Evolutionary conservation across 2,329 filamentous ascomycete species (phyloP).

Genomic region (Cercospora sesami): DNA sequence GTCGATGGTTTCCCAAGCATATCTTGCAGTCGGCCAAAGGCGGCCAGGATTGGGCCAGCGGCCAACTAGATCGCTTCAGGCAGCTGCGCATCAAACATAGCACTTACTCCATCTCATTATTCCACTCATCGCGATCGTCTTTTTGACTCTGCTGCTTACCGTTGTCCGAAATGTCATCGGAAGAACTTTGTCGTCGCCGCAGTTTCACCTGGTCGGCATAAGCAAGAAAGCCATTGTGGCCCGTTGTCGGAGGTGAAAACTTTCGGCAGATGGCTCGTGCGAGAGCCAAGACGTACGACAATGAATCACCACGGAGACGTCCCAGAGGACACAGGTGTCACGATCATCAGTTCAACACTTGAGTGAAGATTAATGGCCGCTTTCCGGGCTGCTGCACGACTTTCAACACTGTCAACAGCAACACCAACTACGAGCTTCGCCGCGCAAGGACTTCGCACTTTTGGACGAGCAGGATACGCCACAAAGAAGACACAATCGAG

Average conservation of each 20-base stretch:
- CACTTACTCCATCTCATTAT: background rate
- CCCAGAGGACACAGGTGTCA: background rate
- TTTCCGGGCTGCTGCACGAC: slow-evolving; percentile 10
- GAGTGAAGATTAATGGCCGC: slow-evolving; percentile 8
- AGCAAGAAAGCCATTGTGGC: background rate
- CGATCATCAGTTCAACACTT: slow-evolving; percentile 12
- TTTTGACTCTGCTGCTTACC: no score
- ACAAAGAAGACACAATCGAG: background rate
- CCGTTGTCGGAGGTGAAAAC: slow-evolving; percentile 16
- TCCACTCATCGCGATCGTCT: background rate
- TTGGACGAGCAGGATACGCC: slow-evolving; percentile 13
- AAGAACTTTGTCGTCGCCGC: background rate
- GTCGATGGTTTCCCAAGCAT: no score
- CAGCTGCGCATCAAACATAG: background rate
- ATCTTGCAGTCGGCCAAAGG: background rate
- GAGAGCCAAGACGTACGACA: slow-evolving; percentile 12
- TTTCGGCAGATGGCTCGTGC: slow-evolving; percentile 9
- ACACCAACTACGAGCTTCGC: slow-evolving; percentile 2
- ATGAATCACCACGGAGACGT: slow-evolving; percentile 4
- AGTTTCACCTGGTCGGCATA: background rate
- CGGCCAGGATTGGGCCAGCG: background rate
- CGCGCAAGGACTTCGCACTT: slow-evolving; percentile 5
- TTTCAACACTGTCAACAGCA: slow-evolving; percentile 13
- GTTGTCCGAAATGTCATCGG: background rate
- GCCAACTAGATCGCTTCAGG: background rate